Conservation (phyloP, 2,329 filamentous ascomycete species). For the Eutypa lata region DNA sequence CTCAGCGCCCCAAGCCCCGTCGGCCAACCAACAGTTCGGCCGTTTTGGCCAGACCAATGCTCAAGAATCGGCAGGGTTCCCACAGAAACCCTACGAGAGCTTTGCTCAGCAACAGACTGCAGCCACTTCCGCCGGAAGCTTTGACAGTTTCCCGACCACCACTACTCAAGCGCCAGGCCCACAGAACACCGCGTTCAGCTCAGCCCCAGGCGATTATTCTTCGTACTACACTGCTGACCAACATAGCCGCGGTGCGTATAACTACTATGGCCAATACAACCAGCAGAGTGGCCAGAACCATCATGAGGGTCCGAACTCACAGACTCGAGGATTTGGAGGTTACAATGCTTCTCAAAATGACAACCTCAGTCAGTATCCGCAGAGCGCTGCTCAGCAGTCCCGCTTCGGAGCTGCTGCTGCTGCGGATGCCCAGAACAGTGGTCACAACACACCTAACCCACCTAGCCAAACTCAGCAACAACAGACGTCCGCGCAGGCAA, state of each 20-base stretch:
- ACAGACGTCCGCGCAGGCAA: conserved; percentile 31
- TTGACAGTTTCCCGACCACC: conserved; percentile 58
- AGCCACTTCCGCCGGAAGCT: conserved; percentile 38
- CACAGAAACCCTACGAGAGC: conserved; percentile 82
- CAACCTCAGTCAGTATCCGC: conserved; percentile 67
- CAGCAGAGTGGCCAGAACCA: conserved; percentile 58
- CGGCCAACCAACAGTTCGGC: conserved; percentile 62
- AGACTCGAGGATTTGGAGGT: conserved; percentile 74
- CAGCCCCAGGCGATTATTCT: conserved; percentile 75
- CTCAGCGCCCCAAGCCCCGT: conserved; percentile 52
- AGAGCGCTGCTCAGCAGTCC: conserved; percentile 67
- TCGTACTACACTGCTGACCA: conserved; percentile 81
- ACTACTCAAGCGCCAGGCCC: conserved; percentile 55
- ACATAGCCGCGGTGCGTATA: conserved; percentile 70
- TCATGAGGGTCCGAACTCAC: conserved; percentile 68
- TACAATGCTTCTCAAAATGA: conserved; percentile 67
- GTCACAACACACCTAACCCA: conserved; percentile 87
- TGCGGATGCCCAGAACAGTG: conserved; percentile 77
- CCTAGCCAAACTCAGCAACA: conserved; percentile 53
- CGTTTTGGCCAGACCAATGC: conserved; percentile 63
- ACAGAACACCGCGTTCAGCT: conserved; percentile 65
- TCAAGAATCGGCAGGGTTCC: conserved; percentile 58
- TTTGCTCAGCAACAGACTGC: conserved; percentile 75
- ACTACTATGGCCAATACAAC: conserved; percentile 61
- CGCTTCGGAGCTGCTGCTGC: conserved; percentile 55